Evolutionary conservation across 306 rosid genomes (phyloP).

Genomic region (Trichosanthes truncata): DNA sequence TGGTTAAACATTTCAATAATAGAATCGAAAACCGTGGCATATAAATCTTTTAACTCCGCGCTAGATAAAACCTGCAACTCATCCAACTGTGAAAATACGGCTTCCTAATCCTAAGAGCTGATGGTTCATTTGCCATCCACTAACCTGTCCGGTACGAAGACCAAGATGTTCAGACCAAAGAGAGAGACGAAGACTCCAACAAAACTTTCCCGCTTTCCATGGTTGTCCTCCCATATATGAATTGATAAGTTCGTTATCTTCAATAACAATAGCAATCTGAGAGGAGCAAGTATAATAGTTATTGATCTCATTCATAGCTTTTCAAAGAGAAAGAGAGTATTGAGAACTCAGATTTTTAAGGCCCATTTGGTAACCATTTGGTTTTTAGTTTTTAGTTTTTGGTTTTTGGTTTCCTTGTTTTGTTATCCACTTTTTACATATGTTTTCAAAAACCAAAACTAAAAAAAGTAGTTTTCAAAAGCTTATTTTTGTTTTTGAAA

Average conservation of each 20-base stretch:
- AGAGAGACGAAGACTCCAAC: slow-evolving; percentile 70
- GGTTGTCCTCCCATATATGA: slow-evolving; percentile 87
- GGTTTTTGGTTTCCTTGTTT: too few relatives aligned
- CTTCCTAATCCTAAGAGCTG: background rate
- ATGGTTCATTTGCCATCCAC: background rate
- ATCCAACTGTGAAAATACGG: background rate
- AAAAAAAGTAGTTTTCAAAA: too few relatives aligned
- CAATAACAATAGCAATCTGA: slow-evolving; percentile 78
- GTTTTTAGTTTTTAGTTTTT: too few relatives aligned
- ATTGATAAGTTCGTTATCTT: slow-evolving; percentile 62
- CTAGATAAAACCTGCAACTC: background rate
- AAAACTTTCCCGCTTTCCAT: slow-evolving; percentile 89
- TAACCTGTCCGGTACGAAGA: slow-evolving; percentile 63
- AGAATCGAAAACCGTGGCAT: background rate
- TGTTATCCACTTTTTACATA: too few relatives aligned
- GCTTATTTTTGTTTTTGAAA: too few relatives aligned
- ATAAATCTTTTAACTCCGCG: background rate
- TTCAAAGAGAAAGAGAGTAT: background rate
- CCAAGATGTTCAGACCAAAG: slow-evolving; percentile 99
- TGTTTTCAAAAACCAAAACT: too few relatives aligned
- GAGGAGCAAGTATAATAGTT: slow-evolving; percentile 17
- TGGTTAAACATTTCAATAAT: background rate
- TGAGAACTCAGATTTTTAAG: background rate
- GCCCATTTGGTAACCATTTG: background rate
- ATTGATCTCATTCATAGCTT: background rate